Base-by-base conservation (phyloP, 345 rosid genomes). In the Passiflora organensis region DNA sequence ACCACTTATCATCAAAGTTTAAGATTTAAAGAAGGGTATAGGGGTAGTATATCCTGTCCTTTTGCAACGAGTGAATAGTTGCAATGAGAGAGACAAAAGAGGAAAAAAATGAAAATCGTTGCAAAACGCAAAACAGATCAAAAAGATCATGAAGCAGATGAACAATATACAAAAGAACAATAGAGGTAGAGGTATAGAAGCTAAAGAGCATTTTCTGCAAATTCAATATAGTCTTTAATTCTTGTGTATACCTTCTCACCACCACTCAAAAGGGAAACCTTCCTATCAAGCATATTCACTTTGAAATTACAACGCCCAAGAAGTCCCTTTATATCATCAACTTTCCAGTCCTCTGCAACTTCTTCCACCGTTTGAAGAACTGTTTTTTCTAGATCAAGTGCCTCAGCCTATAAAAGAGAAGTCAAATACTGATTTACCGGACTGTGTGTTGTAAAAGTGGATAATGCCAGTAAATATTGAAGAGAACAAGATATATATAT, bases 221-320 rank as follows among this genome's bases (percentile, higher is more conserved):
- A 28, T 2, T 28, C 8, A 28, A 28, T 8, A 8, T 2, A 28
- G 34, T 28, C 34, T 28, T 28, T 28, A 28, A 28, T 28, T 3
- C 8, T 28, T 28, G 34, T 28, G 45, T 44, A 43, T 69, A 73
- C 87, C 89, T 91, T 91, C 84, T 91, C 98, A 44, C 98, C 98
- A 53, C 98, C 98, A 61, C 98, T 91, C 70, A 91, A 70, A 63
- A 84, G 76, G 52, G 83, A 79, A 72, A 88, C 98, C 66, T 88
- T 91, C 60, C 95, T 71, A 56, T 91, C 93, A 53, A 91, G 95
- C 95, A 88, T 91, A 63, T 91, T 93, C 12, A 85, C 83, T 74
- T 91, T 91, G 82, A 91, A 91, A 78, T 91, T 91, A 65, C 95
- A 91, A 19, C 96, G 96, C 19, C 98, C 98, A 57, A 91, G 90